Evolutionary conservation across 2,329 filamentous ascomycete genomes (phyloP).

Genomic region (Pseudogymnoascus sp.): DNA sequence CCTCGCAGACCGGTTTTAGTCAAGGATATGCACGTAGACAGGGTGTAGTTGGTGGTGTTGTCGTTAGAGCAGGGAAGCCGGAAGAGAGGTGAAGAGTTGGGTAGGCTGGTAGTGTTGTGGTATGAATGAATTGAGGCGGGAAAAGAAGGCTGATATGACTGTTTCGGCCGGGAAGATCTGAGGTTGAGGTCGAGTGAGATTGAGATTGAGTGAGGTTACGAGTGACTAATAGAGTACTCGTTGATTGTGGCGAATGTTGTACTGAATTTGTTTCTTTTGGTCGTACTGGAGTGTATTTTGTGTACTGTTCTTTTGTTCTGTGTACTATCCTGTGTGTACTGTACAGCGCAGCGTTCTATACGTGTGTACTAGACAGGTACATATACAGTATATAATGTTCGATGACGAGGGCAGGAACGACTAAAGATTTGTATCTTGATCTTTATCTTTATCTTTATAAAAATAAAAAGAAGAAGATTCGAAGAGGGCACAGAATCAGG

Average conservation of each 20-base stretch:
- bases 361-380: background rate
- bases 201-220: background rate
- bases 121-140: background rate
- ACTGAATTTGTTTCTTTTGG: background rate
- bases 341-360: background rate
- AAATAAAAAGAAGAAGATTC: background rate
- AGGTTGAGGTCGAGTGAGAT: background rate
- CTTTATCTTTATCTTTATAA: background rate
- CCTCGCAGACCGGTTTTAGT: background rate
- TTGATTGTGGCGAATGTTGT: background rate
- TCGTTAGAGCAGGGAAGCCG: background rate
- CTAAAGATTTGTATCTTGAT: background rate
- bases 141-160: background rate
- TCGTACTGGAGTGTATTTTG: background rate
- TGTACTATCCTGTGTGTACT: background rate
- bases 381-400: background rate
- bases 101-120: background rate
- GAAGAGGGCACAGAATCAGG: background rate
- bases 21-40: background rate
- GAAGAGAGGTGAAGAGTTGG: background rate
- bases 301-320: background rate
- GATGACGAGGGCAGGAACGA: background rate
- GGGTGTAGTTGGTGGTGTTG: background rate
- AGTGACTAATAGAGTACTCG: background rate
- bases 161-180: background rate